Evolutionary conservation across 306 rosid genomes (phyloP).

Genomic region (Gynostemma pentaphyllum): DNA sequence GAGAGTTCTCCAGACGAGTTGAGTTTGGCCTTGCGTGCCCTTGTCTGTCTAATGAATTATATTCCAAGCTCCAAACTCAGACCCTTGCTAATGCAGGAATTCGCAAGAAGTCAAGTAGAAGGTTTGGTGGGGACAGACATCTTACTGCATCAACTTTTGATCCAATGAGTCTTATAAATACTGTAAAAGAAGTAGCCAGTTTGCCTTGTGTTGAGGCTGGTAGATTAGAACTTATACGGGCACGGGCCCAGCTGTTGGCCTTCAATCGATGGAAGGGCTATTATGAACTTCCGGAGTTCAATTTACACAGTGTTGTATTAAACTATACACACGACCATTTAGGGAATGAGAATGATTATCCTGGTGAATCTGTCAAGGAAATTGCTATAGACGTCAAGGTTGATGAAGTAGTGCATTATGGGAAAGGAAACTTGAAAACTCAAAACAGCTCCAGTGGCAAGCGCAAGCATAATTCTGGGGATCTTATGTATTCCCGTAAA

Average conservation of each 20-base stretch:
- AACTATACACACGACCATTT: constrained; percentile 28
- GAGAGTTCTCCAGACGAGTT: constrained; percentile 65
- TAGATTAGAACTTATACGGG: constrained; percentile 33
- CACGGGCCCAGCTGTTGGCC: constrained; percentile 41
- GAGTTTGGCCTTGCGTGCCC: constrained; percentile 63
- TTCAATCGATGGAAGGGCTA: constrained; percentile 52
- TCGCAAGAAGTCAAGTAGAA: constrained; percentile 32
- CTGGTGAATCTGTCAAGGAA: constrained; percentile 13
- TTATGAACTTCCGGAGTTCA: constrained; percentile 42
- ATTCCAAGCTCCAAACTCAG: constrained; percentile 35
- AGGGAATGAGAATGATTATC: constrained; percentile 12
- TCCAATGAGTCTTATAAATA: constrained; percentile 40
- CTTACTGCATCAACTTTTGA: constrained; percentile 38
- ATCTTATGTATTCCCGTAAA: constrained; percentile 9
- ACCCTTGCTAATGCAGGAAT: constrained; percentile 45
- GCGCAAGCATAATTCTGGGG: constrained; percentile 17
- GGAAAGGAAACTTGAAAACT: constrained; percentile 12
- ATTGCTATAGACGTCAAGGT: not conserved
- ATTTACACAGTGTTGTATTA: constrained; percentile 25
- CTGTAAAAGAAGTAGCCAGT: constrained; percentile 37
- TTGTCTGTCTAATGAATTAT: constrained; percentile 44
- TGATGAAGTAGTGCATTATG: not conserved
- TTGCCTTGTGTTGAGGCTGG: constrained; percentile 30
- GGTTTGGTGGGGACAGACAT: constrained; percentile 39
- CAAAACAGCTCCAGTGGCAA: constrained; percentile 15